A percentile compares a stretch with the other conserved stretches of the same genome.
Evolutionary conservation across 495 filamentous ascomycete genomes (phyloP).

Genomic region (Gamarada debralockiae): DNA sequence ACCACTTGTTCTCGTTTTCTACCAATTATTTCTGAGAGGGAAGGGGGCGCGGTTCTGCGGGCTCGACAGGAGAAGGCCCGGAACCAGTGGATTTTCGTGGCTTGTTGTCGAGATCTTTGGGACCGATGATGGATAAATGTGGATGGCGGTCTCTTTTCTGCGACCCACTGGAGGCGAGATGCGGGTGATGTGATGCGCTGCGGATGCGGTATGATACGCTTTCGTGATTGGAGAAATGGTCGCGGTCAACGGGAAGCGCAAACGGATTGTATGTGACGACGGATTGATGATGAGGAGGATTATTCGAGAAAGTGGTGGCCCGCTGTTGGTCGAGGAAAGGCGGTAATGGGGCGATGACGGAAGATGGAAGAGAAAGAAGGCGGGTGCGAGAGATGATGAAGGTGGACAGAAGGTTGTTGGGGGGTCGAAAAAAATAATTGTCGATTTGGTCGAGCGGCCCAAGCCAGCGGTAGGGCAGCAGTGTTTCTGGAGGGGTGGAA

Average conservation of each 20-base stretch:
- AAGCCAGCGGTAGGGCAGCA: too few species aligned
- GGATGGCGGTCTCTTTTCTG: slow-evolving; percentile 17
- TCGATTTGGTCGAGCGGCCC: not conserved
- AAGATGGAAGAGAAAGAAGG: not conserved
- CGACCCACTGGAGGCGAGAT: slow-evolving; percentile 22
- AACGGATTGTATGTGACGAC: not conserved
- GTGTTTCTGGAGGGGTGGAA: not conserved
- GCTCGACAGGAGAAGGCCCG: slow-evolving; percentile 1
- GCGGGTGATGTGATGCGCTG: slow-evolving; percentile 16
- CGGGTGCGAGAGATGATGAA: not conserved
- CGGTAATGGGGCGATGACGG: not conserved
- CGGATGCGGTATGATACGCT: slow-evolving; percentile 21
- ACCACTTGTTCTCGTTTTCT: too few species aligned
- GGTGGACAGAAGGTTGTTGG: not conserved
- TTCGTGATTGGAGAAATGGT: slow-evolving; percentile 3
- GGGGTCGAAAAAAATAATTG: not conserved
- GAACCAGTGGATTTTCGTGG: not conserved
- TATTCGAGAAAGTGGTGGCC: not conserved
- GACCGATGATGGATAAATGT: not conserved
- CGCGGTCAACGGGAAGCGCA: too few species aligned
- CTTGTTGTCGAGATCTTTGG: not conserved
- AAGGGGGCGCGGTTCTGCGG: not conserved
- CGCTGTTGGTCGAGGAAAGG: not conserved
- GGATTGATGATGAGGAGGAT: not conserved
- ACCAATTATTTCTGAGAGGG: not conserved